Percentiles rank a stretch among this genome's conserved stretches.
These are phyloP conservation scores for Fusarium palustre DNA, from an alignment of 2,329 filamentous ascomycete genomes.

Conservation along the genomic window DNA sequence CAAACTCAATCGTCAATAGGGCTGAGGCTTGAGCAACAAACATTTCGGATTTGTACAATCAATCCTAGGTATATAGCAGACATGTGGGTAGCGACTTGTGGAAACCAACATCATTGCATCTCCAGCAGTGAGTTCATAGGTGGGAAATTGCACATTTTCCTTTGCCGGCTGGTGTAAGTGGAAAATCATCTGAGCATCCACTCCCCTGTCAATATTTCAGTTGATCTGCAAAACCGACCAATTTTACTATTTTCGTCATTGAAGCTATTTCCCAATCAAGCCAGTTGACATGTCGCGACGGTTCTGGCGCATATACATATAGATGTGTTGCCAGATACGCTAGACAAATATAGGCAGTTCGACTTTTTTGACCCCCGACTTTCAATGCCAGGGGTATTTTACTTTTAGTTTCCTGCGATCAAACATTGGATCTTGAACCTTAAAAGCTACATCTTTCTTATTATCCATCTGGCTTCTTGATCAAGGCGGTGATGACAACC, in stretches of 20 bases:
- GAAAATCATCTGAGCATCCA: neutral
- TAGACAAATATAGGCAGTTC: slow-evolving; percentile 29
- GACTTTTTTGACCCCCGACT: neutral
- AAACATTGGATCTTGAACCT: slow-evolving; percentile 24
- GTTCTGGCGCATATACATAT: neutral
- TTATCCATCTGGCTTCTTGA: neutral
- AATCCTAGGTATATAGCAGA: neutral
- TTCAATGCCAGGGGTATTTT: slow-evolving; percentile 19
- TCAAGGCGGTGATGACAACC: neutral
- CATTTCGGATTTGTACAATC: neutral
- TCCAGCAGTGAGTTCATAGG: neutral
- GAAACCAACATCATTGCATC: neutral
- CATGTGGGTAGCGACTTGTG: neutral
- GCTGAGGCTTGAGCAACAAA: neutral
- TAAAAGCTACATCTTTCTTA: neutral
- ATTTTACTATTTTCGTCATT: slow-evolving; percentile 9
- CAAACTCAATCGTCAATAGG: neutral
- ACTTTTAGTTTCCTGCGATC: slow-evolving; percentile 2
- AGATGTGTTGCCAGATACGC: slow-evolving; percentile 2
- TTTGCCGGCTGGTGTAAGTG: neutral
- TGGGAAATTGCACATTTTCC: neutral
- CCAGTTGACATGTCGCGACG: slow-evolving; percentile 10
- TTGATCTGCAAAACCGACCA: neutral
- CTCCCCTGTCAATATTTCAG: neutral
- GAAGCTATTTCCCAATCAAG: neutral